Conservation (phyloP, 805 yeast species). For the Saccharomycopsis capsularis region DNA sequence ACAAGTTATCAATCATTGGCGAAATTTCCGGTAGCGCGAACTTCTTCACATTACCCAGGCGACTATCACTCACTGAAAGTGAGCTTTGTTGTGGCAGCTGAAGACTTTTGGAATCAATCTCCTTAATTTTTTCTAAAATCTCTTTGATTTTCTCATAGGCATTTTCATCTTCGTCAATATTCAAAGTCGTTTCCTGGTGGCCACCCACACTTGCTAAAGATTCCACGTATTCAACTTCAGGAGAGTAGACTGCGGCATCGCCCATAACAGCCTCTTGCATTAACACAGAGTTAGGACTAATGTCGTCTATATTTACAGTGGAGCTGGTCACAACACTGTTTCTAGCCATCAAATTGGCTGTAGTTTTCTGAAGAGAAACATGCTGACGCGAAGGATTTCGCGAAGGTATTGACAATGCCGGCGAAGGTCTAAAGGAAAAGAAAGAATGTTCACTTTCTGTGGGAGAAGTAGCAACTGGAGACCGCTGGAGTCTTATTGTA, state of each 20-base stretch:
- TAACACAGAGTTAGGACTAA: too few relatives aligned
- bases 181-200: constrained; percentile 1
- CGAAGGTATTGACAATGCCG: not conserved
- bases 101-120: constrained; percentile 5
- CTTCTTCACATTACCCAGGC: too few relatives aligned
- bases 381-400: not conserved
- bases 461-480: not conserved
- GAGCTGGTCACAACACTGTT: not conserved
- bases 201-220: not conserved
- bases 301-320: not conserved
- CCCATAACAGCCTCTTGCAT: too few relatives aligned
- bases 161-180: constrained; percentile 11
- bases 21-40: not conserved
- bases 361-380: too few relatives aligned
- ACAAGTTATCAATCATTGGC: too few relatives aligned
- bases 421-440: constrained; percentile 7
- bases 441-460: constrained; percentile 3
- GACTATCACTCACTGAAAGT: too few relatives aligned
- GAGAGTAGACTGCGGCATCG: too few relatives aligned
- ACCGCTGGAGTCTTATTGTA: constrained; percentile 1
- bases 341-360: not conserved
- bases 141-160: constrained; percentile 8
- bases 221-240: too few relatives aligned
- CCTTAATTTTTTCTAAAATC: constrained; percentile 10
- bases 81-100: not conserved